phyloP scores from a whole-genome alignment of 2,329 filamentous ascomycete genomes.

The Pestalotiopsis fici region DNA sequence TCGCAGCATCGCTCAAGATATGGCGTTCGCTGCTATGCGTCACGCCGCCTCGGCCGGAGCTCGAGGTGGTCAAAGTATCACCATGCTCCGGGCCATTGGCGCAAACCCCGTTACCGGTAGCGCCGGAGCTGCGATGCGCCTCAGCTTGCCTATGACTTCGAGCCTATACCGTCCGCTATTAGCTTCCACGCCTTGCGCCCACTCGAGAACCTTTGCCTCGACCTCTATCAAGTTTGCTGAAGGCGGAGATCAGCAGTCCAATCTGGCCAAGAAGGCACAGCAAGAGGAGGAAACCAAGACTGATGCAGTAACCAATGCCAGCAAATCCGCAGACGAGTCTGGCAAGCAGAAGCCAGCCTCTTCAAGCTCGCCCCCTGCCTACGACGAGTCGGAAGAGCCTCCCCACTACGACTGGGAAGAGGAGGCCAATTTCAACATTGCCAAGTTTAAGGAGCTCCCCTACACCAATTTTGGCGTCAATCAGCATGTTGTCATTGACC shows the following conservation, averaged over 20 bases:
- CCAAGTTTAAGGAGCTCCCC: slow-evolving; percentile 74
- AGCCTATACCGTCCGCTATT: background rate
- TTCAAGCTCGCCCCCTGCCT: slow-evolving; percentile 23
- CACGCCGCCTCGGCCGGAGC: background rate
- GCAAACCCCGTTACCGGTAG: background rate
- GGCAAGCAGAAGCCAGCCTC: slow-evolving; percentile 21
- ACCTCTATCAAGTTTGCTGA: background rate
- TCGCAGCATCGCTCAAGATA: slow-evolving; percentile 13
- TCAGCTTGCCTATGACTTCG: background rate
- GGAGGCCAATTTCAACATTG: slow-evolving; percentile 70
- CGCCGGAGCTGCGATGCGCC: background rate
- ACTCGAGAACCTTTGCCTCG: background rate
- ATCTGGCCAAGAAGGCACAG: background rate
- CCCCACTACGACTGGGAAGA: slow-evolving; percentile 68
- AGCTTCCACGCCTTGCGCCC: background rate
- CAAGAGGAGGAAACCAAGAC: slow-evolving; percentile 21
- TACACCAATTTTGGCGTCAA: slow-evolving; percentile 87
- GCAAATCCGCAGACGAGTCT: slow-evolving; percentile 24
- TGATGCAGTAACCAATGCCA: slow-evolving; percentile 23
- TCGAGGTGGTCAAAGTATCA: background rate
- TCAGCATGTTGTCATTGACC: slow-evolving; percentile 93
- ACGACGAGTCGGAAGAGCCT: slow-evolving; percentile 19
- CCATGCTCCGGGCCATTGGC: background rate
- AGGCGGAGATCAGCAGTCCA: background rate
- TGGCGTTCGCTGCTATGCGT: slow-evolving; percentile 20